Evolutionary conservation across 1,284 basidiomycete genomes (phyloP).

Genomic region (Rhodotorula sp.): DNA sequence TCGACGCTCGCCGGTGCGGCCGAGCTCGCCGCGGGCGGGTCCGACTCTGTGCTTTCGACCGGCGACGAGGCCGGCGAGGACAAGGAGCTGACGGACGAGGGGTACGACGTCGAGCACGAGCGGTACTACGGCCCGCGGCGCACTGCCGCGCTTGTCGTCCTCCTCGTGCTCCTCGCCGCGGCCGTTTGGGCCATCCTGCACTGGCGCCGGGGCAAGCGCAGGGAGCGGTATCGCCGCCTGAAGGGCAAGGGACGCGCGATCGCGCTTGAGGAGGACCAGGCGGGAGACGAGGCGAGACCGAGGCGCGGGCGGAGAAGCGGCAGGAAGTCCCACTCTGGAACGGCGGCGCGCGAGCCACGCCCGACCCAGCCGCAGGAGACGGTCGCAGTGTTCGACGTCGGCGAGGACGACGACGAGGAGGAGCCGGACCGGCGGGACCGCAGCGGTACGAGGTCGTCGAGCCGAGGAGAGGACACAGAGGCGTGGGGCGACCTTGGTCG

Average conservation of each 20-base stretch:
- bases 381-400: slow-evolving; percentile 35
- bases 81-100: slow-evolving; percentile 21
- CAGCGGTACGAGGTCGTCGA: neutral
- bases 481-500: slow-evolving; percentile 28
- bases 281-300: neutral
- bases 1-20: slow-evolving; percentile 15
- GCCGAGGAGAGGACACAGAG: slow-evolving; percentile 18
- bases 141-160: slow-evolving; percentile 41
- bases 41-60: neutral
- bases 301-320: neutral
- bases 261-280: neutral
- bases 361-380: slow-evolving; percentile 10
- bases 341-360: neutral
- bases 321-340: neutral
- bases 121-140: slow-evolving; percentile 39
- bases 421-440: neutral
- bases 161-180: slow-evolving; percentile 29
- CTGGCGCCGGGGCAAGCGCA: slow-evolving; percentile 23
- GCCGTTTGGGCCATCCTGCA: slow-evolving; percentile 24
- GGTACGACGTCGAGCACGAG: slow-evolving; percentile 44
- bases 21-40: neutral
- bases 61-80: neutral
- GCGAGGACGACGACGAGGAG: slow-evolving; percentile 28
- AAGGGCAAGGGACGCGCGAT: slow-evolving; percentile 36
- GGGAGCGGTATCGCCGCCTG: slow-evolving; percentile 10